Conservation (phyloP, 2,329 filamentous ascomycete genomes). For the Diaporthe citrichinensis region DNA sequence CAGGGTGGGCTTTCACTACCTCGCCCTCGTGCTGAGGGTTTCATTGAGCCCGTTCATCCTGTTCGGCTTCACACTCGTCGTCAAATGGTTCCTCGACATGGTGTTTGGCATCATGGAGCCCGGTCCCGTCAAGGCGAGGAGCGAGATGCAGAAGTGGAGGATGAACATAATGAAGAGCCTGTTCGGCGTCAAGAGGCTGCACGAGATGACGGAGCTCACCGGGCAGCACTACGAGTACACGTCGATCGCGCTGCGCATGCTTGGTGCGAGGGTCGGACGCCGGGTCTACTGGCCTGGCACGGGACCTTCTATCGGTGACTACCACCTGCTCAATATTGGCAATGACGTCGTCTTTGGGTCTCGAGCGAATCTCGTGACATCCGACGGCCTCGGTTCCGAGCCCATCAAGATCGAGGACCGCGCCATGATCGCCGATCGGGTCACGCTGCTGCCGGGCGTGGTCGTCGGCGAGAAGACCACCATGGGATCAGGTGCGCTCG, state of each 20-base stretch:
- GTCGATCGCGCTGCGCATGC: slow-evolving; percentile 62
- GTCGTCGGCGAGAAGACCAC: slow-evolving; percentile 62
- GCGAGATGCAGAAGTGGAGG: slow-evolving; percentile 59
- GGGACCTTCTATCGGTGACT: slow-evolving; percentile 66
- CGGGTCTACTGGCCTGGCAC: slow-evolving; percentile 72
- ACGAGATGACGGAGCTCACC: slow-evolving; percentile 64
- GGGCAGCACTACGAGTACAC: slow-evolving; percentile 70
- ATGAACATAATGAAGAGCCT: slow-evolving; percentile 59
- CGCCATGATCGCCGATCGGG: slow-evolving; percentile 71
- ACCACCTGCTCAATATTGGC: slow-evolving; percentile 68
- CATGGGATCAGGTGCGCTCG: slow-evolving; percentile 68
- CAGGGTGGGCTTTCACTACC: slow-evolving; percentile 64
- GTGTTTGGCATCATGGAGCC: slow-evolving; percentile 56
- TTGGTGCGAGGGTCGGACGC: slow-evolving; percentile 67
- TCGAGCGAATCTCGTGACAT: slow-evolving; percentile 66
- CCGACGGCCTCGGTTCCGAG: slow-evolving; percentile 64
- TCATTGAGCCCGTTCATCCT: slow-evolving; percentile 60
- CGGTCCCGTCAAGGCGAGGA: slow-evolving; percentile 48
- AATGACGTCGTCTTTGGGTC: slow-evolving; percentile 73
- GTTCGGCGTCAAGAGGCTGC: slow-evolving; percentile 59
- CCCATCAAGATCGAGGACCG: slow-evolving; percentile 61
- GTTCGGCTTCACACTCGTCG: slow-evolving; percentile 57
- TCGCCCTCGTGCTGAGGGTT: slow-evolving; percentile 59
- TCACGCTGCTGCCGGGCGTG: slow-evolving; percentile 66
- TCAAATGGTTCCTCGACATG: slow-evolving; percentile 58